Evolutionary conservation across 345 rosid species (phyloP).

Genomic region (Eucalyptus camaldulensis): DNA sequence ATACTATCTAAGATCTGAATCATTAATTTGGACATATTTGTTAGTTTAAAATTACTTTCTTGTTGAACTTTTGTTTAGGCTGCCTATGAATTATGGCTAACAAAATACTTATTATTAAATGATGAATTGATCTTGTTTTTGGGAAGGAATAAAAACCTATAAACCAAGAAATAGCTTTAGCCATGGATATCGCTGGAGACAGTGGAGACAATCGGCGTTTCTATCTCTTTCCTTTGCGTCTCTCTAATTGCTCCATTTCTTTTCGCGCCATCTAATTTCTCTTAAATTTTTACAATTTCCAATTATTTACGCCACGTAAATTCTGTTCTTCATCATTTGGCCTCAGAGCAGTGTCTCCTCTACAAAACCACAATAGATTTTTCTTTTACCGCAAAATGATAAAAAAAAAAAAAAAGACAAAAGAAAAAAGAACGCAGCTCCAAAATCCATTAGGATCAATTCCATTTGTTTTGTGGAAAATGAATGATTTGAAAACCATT

Average conservation of each 20-base stretch:
- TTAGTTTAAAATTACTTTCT: neutral
- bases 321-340: neutral
- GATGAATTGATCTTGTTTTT: neutral
- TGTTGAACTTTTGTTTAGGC: neutral
- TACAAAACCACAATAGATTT: neutral
- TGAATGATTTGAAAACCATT: fast-evolving
- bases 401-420: too few relatives aligned
- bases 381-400: neutral
- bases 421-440: neutral
- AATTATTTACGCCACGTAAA: neutral
- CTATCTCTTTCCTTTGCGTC: neutral
- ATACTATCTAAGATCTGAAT: neutral
- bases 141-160: neutral
- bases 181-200: neutral
- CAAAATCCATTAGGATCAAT: neutral
- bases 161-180: neutral
- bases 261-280: neutral
- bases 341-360: neutral
- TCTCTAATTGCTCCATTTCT: neutral
- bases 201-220: neutral
- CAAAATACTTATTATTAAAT: neutral
- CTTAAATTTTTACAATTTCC: neutral
- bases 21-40: neutral
- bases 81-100: neutral
- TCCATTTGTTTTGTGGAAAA: fast-evolving